Percentiles rank a stretch among this genome's conserved stretches.
These are phyloP conservation scores for Sinapis alba DNA, from an alignment of 441 rosid species.

Conservation along the genomic window DNA sequence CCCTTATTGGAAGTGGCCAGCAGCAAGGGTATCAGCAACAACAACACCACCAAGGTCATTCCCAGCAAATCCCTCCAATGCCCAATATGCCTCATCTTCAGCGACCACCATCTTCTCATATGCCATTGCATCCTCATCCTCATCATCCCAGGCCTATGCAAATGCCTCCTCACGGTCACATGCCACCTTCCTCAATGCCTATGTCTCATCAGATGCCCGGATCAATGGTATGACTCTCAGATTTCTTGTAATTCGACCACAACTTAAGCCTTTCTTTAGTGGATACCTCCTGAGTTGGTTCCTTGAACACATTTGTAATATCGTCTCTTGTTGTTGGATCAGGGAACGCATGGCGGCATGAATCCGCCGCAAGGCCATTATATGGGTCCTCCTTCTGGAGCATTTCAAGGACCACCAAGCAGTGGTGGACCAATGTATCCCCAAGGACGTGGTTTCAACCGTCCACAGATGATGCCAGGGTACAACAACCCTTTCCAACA, in stretches of 20 bases:
- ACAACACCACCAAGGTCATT: slow-evolving; percentile 69
- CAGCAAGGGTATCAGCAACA: slow-evolving; percentile 89
- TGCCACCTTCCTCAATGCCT: slow-evolving; percentile 63
- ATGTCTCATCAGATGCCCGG: slow-evolving; percentile 64
- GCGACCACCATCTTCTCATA: slow-evolving; percentile 69
- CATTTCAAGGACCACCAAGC: slow-evolving; percentile 70
- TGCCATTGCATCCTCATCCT: slow-evolving; percentile 76
- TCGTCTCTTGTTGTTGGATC: slow-evolving; percentile 4
- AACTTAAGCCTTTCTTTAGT: not conserved
- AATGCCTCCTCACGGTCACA: slow-evolving; percentile 69
- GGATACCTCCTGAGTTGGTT: not conserved
- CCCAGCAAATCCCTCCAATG: slow-evolving; percentile 75
- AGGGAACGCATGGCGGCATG: slow-evolving; percentile 97
- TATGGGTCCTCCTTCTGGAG: slow-evolving; percentile 75
- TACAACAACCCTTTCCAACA: slow-evolving; percentile 85
- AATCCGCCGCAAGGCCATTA: slow-evolving; percentile 84
- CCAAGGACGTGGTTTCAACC: slow-evolving; percentile 81
- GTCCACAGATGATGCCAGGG: slow-evolving; percentile 86
- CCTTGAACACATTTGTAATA: not conserved
- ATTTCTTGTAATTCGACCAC: slow-evolving; percentile 21
- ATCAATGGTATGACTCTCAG: slow-evolving; percentile 64
- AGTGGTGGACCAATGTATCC: slow-evolving; percentile 92
- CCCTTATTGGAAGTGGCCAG: slow-evolving; percentile 72
- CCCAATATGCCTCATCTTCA: slow-evolving; percentile 87
- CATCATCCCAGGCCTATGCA: slow-evolving; percentile 84